Evolutionary conservation across 257 asterid species (phyloP).

Genomic region (Ehretia macrophylla): DNA sequence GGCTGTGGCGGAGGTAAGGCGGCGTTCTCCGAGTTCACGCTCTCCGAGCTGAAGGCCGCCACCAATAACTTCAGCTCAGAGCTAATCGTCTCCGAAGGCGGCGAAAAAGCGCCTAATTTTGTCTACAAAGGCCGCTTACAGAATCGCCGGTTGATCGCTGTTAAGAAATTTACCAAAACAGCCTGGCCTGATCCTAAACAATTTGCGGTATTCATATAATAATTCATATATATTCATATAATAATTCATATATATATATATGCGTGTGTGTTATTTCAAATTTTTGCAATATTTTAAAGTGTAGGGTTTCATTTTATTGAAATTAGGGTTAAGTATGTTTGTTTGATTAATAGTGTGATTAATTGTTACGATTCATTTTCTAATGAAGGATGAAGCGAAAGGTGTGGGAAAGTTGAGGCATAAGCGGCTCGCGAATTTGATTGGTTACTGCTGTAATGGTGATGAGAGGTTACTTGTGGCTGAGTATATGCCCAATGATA

Average conservation of each 20-base stretch:
- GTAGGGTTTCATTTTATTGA: no score
- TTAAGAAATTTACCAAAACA: conserved; percentile 72
- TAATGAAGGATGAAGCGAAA: conserved; percentile 76
- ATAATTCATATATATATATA: no score
- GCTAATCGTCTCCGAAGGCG: conserved; percentile 86
- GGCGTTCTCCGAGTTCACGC: conserved; percentile 74
- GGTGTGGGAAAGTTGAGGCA: conserved; percentile 97
- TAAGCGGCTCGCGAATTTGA: conserved; percentile 93
- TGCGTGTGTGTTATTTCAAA: no score
- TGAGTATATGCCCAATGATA: conserved; percentile 95
- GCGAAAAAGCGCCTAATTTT: conserved; percentile 89
- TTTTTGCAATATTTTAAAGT: no score
- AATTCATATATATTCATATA: conserved; percentile 14
- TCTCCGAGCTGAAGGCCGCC: conserved; percentile 76
- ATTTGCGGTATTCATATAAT: conserved; percentile 50
- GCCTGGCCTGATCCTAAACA: conserved; percentile 98
- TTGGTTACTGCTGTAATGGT: conserved; percentile 94
- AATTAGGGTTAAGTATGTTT: neutral
- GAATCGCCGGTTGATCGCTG: conserved; percentile 90
- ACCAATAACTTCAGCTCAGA: conserved; percentile 90
- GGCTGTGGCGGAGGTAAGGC: conserved; percentile 21
- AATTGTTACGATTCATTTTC: conserved; percentile 3
- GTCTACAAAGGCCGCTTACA: conserved; percentile 79
- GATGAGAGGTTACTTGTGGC: conserved; percentile 96
- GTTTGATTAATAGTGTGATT: no score